phyloP scores from a whole-genome alignment of 371 early-diverging fungal species.

The Apophysomyces trapeziformis region DNA sequence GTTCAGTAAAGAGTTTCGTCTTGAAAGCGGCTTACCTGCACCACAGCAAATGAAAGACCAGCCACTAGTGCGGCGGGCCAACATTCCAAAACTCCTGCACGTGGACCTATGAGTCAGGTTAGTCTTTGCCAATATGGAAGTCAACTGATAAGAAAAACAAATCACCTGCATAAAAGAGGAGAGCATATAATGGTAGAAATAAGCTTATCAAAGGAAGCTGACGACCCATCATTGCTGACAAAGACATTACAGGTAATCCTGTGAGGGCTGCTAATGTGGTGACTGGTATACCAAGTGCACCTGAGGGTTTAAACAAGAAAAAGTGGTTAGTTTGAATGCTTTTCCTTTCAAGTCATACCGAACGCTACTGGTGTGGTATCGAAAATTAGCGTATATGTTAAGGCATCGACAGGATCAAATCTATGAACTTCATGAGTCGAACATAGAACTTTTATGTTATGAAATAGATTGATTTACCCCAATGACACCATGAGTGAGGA shows the following conservation, averaged over 20 bases:
- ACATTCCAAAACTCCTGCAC: conserved; percentile 49
- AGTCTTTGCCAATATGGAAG: not conserved
- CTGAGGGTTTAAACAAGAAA: not conserved
- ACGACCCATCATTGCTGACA: conserved; percentile 57
- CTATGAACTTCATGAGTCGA: conserved; percentile 17
- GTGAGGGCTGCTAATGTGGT: conserved; percentile 54
- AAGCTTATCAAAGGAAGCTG: conserved; percentile 51
- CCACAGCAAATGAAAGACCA: conserved; percentile 52
- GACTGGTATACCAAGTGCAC: conserved; percentile 26
- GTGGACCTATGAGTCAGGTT: conserved; percentile 3
- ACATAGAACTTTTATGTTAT: conserved; percentile 2
- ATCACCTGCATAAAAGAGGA: conserved; percentile 38
- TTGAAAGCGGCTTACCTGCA: conserved; percentile 25
- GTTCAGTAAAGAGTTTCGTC: not conserved
- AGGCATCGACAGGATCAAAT: conserved; percentile 50
- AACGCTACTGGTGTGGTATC: conserved; percentile 55
- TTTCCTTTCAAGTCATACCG: conserved; percentile 18
- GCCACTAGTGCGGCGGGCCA: conserved; percentile 51
- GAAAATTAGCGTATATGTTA: conserved; percentile 46
- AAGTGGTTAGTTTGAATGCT: not conserved
- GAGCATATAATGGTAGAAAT: conserved; percentile 46
- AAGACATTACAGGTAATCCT: conserved; percentile 34
- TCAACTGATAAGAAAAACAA: conserved; percentile 8
- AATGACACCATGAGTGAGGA: conserved; percentile 54
- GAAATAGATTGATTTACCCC: conserved; percentile 31